A percentile compares a stretch with the other conserved stretches of the same genome.
Conservation (phyloP, 805 yeast genomes). For the Brettanomyces bruxellensis region DNA sequence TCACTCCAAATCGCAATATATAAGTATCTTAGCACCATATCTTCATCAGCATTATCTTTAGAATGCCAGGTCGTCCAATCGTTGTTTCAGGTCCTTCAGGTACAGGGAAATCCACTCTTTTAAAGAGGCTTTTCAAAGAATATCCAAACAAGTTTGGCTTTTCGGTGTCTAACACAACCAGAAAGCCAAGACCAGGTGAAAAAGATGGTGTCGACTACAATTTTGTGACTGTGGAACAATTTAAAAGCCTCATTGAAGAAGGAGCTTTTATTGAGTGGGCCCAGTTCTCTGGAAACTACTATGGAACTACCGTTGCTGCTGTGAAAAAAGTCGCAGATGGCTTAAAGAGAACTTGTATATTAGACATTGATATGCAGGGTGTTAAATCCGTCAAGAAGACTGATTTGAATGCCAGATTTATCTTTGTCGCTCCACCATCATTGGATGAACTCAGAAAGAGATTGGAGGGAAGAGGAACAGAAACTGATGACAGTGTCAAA, state of each 20-base stretch:
- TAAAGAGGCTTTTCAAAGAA: slow-evolving; percentile 84
- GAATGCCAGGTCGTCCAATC: slow-evolving; percentile 54
- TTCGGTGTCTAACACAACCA: slow-evolving; percentile 88
- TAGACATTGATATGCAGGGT: slow-evolving; percentile 99
- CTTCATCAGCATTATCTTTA: background rate
- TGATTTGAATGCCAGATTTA: slow-evolving; percentile 70
- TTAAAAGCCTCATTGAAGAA: slow-evolving; percentile 65
- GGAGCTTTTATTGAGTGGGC: slow-evolving; percentile 94
- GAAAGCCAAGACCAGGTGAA: slow-evolving; percentile 90
- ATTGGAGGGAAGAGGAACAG: slow-evolving; percentile 88
- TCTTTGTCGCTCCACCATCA: slow-evolving; percentile 91
- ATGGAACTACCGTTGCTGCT: slow-evolving; percentile 86
- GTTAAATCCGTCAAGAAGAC: slow-evolving; percentile 85
- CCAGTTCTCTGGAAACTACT: slow-evolving; percentile 93
- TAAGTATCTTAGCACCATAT: background rate
- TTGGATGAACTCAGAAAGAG: slow-evolving; percentile 68
- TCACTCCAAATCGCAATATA: too few species aligned
- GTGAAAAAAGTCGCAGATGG: slow-evolving; percentile 62
- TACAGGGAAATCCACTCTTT: slow-evolving; percentile 89
- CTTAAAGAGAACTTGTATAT: slow-evolving; percentile 69
- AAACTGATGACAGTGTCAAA: slow-evolving; percentile 73
- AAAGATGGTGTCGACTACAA: slow-evolving; percentile 82
- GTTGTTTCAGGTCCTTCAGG: slow-evolving; percentile 97
- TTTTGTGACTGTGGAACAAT: slow-evolving; percentile 71
- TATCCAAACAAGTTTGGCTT: slow-evolving; percentile 88